Evolutionary conservation across 2,329 filamentous ascomycete species (phyloP).

Genomic region (Amauroascus niger): DNA sequence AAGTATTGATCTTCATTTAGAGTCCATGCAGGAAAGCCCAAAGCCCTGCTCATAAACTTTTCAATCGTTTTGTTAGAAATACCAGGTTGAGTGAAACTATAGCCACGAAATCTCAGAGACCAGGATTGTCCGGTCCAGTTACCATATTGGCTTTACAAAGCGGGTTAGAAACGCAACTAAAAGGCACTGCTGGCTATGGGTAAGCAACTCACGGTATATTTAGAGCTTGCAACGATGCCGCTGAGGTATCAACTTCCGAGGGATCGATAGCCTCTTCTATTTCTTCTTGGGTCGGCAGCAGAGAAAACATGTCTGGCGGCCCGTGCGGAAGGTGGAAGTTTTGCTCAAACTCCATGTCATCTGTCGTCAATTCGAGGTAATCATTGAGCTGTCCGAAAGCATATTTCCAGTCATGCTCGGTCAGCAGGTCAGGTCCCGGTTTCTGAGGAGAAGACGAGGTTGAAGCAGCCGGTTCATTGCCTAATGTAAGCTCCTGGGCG

Average conservation of each 20-base stretch:
- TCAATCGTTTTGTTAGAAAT: conserved; percentile 56
- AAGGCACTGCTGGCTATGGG: background rate
- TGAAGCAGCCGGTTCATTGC: background rate
- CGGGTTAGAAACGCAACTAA: background rate
- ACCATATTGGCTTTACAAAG: conserved; percentile 40
- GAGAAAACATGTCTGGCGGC: background rate
- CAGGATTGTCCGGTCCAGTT: conserved; percentile 71
- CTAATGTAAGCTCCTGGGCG: background rate
- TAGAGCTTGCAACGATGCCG: conserved; percentile 6
- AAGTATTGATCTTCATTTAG: conserved; percentile 51
- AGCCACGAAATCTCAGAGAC: conserved; percentile 67
- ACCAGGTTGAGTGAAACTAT: conserved; percentile 70
- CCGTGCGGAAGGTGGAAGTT: background rate
- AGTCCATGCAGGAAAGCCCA: conserved; percentile 55
- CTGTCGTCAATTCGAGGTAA: background rate
- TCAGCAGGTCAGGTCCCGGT: background rate
- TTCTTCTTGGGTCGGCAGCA: conserved; percentile 11
- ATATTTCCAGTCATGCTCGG: background rate
- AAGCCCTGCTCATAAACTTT: conserved; percentile 59
- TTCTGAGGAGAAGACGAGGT: background rate
- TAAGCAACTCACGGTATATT: conserved; percentile 13
- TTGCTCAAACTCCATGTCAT: background rate
- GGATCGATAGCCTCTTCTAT: background rate
- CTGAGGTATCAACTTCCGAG: background rate
- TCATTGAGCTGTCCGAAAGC: background rate